Evolutionary conservation across 441 rosid genomes (phyloP).

Genomic region (Pelargonium citronellum): DNA sequence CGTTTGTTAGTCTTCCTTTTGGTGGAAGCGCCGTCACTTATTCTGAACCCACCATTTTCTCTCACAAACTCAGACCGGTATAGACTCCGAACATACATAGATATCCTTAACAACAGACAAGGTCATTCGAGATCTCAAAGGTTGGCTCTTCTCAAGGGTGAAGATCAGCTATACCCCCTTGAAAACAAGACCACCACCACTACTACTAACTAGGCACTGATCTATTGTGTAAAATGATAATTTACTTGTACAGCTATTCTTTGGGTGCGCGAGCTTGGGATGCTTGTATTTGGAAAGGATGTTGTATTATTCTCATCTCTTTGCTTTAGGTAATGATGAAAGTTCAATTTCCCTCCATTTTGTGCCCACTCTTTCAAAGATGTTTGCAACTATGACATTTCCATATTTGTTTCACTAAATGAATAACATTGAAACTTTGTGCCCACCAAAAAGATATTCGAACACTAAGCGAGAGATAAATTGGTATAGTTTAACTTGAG

Average conservation of each 20-base stretch:
- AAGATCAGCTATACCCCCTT: conserved; percentile 36
- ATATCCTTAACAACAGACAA: conserved; percentile 58
- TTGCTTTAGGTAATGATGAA: not conserved
- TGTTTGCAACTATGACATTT: too few relatives aligned
- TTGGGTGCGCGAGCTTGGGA: conserved; percentile 11
- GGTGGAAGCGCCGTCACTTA: conserved; percentile 82
- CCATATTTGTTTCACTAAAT: too few relatives aligned
- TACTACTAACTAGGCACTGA: conserved; percentile 4
- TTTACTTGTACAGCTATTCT: conserved; percentile 68
- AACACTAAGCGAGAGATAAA: too few relatives aligned
- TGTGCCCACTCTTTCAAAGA: too few relatives aligned
- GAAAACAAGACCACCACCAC: conserved; percentile 12
- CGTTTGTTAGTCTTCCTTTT: conserved; percentile 64
- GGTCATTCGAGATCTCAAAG: conserved; percentile 51
- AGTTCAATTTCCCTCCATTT: too few relatives aligned
- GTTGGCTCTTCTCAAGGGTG: conserved; percentile 47
- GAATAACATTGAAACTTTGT: too few relatives aligned
- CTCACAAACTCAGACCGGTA: conserved; percentile 76
- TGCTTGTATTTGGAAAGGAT: not conserved
- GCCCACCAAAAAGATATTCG: too few relatives aligned
- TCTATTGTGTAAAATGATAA: conserved; percentile 25
- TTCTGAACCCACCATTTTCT: conserved; percentile 78
- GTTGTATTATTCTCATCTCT: conserved; percentile 5
- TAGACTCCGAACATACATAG: conserved; percentile 65
- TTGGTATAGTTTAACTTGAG: too few relatives aligned